These are phyloP conservation scores for Ligustrum vulgare DNA, from an alignment of 257 asterid species.

Conservation along the genomic window DNA sequence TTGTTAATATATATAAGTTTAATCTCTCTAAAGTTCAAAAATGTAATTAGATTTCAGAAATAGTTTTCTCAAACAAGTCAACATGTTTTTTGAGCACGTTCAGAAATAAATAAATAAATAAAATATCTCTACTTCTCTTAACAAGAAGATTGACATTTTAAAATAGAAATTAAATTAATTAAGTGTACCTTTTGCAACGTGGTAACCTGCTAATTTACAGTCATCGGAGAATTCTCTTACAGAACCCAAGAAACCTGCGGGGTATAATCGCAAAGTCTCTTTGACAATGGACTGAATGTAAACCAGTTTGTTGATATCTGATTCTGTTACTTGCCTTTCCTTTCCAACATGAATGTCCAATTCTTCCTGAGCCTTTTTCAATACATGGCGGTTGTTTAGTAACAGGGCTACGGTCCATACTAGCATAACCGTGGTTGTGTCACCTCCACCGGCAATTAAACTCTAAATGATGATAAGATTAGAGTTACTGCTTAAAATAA, in stretches of 20 bases:
- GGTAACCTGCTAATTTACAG: neutral
- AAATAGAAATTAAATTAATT: too few relatives aligned
- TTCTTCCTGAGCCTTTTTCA: constrained; percentile 2
- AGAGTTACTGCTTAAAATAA: neutral
- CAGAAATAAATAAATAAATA: too few relatives aligned
- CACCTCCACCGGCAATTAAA: neutral
- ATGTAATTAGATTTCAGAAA: too few relatives aligned
- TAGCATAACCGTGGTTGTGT: neutral
- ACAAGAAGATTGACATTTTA: too few relatives aligned
- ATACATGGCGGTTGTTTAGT: neutral
- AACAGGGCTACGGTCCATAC: neutral
- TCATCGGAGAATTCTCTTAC: neutral
- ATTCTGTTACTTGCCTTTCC: neutral
- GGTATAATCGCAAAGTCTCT: neutral
- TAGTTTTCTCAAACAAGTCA: too few relatives aligned
- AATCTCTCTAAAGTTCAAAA: too few relatives aligned
- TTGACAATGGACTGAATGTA: neutral
- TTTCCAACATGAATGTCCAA: neutral
- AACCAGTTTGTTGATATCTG: neutral
- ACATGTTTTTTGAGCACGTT: too few relatives aligned
- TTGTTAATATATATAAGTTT: too few relatives aligned
- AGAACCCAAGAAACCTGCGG: neutral
- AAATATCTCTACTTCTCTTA: too few relatives aligned
- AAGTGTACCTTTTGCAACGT: neutral
- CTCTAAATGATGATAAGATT: neutral